A percentile compares a stretch with the other conserved stretches of the same genome.
Conservation (phyloP, 1,284 basidiomycete species). For the Microbotryum saponariae region DNA sequence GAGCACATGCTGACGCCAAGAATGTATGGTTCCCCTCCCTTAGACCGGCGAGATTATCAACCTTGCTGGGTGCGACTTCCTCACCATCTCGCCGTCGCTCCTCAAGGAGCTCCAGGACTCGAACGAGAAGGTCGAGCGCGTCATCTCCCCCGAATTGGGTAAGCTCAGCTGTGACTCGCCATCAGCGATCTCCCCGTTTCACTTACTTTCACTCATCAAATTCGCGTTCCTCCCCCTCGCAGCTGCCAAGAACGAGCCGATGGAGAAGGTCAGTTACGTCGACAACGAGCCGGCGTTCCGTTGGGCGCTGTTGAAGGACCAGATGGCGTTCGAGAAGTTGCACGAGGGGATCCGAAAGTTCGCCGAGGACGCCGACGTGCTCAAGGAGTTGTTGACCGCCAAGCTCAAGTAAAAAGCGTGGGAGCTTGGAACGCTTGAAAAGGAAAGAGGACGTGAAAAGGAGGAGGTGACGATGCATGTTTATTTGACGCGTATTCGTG, state of each 20-base stretch:
- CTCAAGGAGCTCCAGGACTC: conserved; percentile 88
- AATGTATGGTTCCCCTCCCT: conserved; percentile 28
- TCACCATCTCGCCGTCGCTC: conserved; percentile 85
- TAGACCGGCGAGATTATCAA: conserved; percentile 86
- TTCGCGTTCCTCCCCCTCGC: not conserved
- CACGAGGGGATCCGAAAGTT: conserved; percentile 76
- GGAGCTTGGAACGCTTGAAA: too few relatives aligned
- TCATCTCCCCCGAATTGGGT: conserved; percentile 65
- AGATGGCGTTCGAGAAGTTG: conserved; percentile 89
- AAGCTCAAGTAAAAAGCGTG: conserved; percentile 52
- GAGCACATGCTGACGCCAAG: not conserved
- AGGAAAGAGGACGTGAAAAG: too few relatives aligned
- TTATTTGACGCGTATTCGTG: too few relatives aligned
- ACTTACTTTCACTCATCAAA: not conserved
- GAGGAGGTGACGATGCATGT: too few relatives aligned
- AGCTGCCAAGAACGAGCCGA: conserved; percentile 55
- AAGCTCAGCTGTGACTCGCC: conserved; percentile 35
- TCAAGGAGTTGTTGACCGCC: conserved; percentile 72
- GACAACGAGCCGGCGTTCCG: conserved; percentile 94
- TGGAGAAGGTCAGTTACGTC: conserved; percentile 76
- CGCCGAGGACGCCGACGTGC: conserved; percentile 83
- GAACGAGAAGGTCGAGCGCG: conserved; percentile 68
- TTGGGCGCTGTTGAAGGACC: conserved; percentile 78
- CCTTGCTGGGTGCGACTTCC: conserved; percentile 91
- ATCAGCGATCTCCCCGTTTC: too few relatives aligned